Percentiles rank a stretch among this genome's conserved stretches.
Conservation (phyloP, 495 filamentous ascomycete genomes). For the Barbatosphaeria neglecta region DNA sequence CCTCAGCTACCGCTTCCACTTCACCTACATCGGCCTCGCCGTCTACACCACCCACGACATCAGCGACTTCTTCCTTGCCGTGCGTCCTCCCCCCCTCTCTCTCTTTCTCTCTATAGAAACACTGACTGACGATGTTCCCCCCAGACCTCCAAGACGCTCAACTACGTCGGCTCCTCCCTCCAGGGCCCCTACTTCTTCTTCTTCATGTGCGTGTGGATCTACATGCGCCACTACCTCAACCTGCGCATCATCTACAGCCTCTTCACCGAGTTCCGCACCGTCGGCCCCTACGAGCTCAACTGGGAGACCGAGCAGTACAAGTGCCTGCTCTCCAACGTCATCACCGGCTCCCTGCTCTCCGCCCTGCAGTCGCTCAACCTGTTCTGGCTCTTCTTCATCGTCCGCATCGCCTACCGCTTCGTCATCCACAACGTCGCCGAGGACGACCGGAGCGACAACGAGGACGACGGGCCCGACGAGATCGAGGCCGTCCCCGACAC, state of each 20-base stretch:
- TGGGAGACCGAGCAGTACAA: constrained; percentile 82
- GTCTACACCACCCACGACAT: constrained; percentile 97
- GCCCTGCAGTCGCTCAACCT: constrained; percentile 71
- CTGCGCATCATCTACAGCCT: constrained; percentile 75
- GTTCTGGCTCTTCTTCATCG: constrained; percentile 78
- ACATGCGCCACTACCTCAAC: constrained; percentile 86
- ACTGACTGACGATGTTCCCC: neutral
- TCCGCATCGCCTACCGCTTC: constrained; percentile 55
- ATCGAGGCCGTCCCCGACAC: neutral
- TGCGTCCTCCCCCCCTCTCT: constrained; percentile 34
- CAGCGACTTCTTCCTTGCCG: constrained; percentile 92
- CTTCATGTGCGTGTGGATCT: constrained; percentile 82
- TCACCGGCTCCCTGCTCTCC: constrained; percentile 59
- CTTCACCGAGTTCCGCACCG: constrained; percentile 75
- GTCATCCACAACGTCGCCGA: constrained; percentile 33
- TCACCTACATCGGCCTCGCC: constrained; percentile 92
- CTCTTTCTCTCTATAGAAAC: neutral
- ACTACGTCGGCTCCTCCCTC: constrained; percentile 74
- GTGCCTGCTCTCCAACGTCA: constrained; percentile 60
- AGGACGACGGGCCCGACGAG: constrained; percentile 35
- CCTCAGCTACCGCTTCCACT: constrained; percentile 92
- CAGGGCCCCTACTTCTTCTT: constrained; percentile 71
- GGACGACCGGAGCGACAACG: constrained; percentile 43
- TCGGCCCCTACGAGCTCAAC: constrained; percentile 79
- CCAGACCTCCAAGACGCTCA: constrained; percentile 85